Conservation (phyloP, 257 asterid species). For the Solanum sitiens region DNA sequence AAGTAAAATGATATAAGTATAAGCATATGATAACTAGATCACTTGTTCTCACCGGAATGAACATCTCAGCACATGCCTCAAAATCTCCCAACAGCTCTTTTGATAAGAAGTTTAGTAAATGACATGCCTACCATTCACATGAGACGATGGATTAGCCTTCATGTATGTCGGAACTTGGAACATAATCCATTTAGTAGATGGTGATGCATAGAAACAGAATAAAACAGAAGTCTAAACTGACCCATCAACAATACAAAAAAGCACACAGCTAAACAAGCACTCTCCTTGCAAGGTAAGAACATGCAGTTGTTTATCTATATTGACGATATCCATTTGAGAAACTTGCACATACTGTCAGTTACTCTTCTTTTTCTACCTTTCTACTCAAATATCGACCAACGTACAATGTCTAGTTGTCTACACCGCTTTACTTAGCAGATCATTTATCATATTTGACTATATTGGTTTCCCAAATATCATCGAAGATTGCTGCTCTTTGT, state of each 20-base stretch:
- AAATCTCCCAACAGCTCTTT: conserved; percentile 98
- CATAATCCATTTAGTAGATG: background rate
- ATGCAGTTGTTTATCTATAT: background rate
- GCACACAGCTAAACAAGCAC: background rate
- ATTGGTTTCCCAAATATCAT: background rate
- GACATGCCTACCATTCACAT: conserved; percentile 57
- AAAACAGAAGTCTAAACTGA: background rate
- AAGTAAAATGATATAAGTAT: conserved; percentile 3
- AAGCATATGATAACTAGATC: conserved; percentile 4
- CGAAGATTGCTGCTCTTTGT: background rate
- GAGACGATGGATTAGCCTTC: background rate
- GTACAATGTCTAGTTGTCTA: background rate
- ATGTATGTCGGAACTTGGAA: background rate
- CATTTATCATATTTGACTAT: background rate
- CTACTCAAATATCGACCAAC: background rate
- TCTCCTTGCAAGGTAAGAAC: background rate
- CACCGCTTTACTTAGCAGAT: background rate
- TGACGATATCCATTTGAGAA: background rate
- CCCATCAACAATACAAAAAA: background rate
- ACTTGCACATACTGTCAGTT: background rate
- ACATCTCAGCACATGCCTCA: conserved; percentile 91
- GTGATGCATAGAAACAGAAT: background rate
- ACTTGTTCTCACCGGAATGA: conserved; percentile 80
- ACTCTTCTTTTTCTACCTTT: background rate
- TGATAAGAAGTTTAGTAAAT: conserved; percentile 71